These are phyloP conservation scores for Nissolia schottii DNA, from an alignment of 306 rosid species.

Conservation along the genomic window DNA sequence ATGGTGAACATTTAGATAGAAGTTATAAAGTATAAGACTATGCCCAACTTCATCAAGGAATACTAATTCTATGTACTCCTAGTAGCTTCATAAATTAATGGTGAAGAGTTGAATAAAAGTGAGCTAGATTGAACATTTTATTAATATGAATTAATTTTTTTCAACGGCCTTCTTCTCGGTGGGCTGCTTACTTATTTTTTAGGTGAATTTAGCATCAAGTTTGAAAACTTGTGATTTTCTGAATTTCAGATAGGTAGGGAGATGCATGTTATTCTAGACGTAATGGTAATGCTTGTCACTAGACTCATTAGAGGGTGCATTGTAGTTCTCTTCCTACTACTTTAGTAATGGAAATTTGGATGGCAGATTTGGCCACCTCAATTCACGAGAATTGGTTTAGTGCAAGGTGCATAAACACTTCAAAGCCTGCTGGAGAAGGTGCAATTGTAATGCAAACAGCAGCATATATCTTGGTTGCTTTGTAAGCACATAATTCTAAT, in stretches of 20 bases:
- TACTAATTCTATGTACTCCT: background rate
- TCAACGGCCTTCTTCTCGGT: background rate
- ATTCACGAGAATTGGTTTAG: conserved; percentile 87
- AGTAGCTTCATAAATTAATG: background rate
- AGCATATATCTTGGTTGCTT: conserved; percentile 70
- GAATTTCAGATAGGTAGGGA: conserved; percentile 2
- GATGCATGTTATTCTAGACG: background rate
- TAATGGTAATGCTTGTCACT: conserved; percentile 10
- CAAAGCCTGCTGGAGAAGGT: conserved; percentile 91
- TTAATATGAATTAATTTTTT: background rate
- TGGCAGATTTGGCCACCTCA: conserved; percentile 83
- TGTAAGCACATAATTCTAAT: conserved; percentile 51
- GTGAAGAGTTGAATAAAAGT: background rate
- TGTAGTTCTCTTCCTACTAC: conserved; percentile 20
- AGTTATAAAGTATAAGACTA: background rate
- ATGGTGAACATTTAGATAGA: background rate
- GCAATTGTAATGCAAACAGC: conserved; percentile 77
- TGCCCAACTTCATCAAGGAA: background rate
- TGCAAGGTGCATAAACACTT: conserved; percentile 93
- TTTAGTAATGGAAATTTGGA: conserved; percentile 21
- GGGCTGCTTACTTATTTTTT: background rate
- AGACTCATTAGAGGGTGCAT: background rate
- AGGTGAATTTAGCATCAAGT: background rate
- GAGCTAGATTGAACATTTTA: background rate
- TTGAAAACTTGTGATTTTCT: background rate